Evolutionary conservation across 139 green algal species (phyloP), one percentile per base, ranked within the genome.

Genomic region (Edaphochlamys debaryana): DNA sequence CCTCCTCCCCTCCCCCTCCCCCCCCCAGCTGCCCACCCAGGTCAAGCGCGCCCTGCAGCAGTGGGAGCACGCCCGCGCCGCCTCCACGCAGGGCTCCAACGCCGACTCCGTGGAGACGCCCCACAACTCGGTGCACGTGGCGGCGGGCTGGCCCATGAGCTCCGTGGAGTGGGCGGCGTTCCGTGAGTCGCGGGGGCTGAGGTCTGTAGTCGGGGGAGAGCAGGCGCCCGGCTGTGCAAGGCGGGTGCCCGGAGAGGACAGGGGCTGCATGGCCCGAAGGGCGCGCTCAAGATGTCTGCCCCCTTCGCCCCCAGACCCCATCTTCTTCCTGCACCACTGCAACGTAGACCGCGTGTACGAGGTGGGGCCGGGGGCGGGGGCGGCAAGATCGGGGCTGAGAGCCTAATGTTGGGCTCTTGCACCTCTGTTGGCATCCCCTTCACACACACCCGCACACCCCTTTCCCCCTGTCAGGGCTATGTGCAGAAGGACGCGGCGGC

Each of bases 301-400:
- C 13, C 45, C 45, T 54, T 54, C 45, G 11, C 45, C 45, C 45
- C 45, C 45, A 54, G 85, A 88, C 71, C 87, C 87, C 30, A 64
- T 88, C 37, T 88, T 90, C 68, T 90, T 81, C 80, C 36, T 90
- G 78, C 85, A 86, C 56, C 27, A 69, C 38, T 58, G 38, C 38
- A 70, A 70, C 58, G 58, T 69, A 38, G 74, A 80, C 58, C 74
- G 74, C 1, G 8, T 80, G 56, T 80, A 70, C 19, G 58, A 80
- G 58, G 23, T 20, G 52, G 48, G 9, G 48, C 11, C 48, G 48
- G n/a, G n/a, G n/a, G n/a, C n/a, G n/a, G n/a, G n/a, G n/a, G n/a
- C n/a, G n/a, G n/a, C n/a, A n/a, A n/a, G n/a, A n/a, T n/a, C n/a
- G n/a, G n/a, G n/a, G n/a, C n/a, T n/a, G n/a, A n/a, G n/a, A n/a